Evolutionary conservation across 352 stramenopile genomes (phyloP).

Genomic region (Pythium graminicola): DNA sequence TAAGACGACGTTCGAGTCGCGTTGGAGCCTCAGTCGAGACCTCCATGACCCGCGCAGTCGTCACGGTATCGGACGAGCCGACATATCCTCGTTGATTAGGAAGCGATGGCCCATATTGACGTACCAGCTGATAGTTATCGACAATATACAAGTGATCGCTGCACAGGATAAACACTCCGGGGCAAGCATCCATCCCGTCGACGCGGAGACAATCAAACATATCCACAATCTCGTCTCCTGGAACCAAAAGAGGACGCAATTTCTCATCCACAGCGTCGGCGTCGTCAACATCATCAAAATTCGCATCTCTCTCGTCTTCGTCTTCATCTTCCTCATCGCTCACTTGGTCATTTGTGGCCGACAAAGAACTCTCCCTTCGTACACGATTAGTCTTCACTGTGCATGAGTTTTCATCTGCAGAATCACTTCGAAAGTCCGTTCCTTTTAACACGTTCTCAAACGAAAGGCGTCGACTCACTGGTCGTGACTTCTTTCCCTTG

Average conservation of each 20-base stretch:
- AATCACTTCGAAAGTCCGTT: background rate
- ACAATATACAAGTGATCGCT: slow-evolving; percentile 67
- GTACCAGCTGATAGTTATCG: slow-evolving; percentile 53
- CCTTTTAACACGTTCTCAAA: slow-evolving; percentile 14
- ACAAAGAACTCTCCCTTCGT: background rate
- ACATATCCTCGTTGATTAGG: background rate
- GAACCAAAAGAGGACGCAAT: slow-evolving; percentile 52
- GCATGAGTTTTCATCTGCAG: background rate
- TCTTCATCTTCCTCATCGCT: slow-evolving; percentile 26
- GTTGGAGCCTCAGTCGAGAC: slow-evolving; percentile 42
- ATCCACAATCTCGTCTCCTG: slow-evolving; percentile 55
- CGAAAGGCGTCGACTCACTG: slow-evolving; percentile 12
- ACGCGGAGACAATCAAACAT: slow-evolving; percentile 67
- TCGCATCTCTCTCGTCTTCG: background rate
- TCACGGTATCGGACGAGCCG: background rate
- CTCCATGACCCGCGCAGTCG: slow-evolving; percentile 35
- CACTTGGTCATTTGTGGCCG: slow-evolving; percentile 11
- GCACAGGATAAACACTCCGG: slow-evolving; percentile 60
- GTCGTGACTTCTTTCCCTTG: slow-evolving; percentile 2
- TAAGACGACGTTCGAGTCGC: slow-evolving; percentile 47
- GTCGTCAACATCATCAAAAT: slow-evolving; percentile 11
- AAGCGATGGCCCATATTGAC: slow-evolving; percentile 19
- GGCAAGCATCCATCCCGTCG: slow-evolving; percentile 73
- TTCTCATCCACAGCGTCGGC: slow-evolving; percentile 52
- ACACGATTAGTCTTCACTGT: background rate